Base-by-base conservation (phyloP, 495 filamentous ascomycete species). In the Peziza echinospora region DNA sequence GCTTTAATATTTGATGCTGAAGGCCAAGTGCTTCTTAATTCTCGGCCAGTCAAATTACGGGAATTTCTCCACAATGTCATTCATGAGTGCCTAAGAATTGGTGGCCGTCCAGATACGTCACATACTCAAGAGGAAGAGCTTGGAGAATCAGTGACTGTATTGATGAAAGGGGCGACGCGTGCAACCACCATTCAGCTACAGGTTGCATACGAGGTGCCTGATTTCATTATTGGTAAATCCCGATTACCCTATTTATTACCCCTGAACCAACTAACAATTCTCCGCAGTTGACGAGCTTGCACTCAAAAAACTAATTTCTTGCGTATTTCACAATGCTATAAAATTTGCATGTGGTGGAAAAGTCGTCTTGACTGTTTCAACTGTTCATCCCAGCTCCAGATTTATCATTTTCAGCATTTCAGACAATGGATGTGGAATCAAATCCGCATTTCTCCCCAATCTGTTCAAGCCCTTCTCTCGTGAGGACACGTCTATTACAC, bases 381-480 rank as follows among this genome's bases (percentile, higher is more conserved):
- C 50, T 26, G n/a, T 45, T 26, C 69, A 66, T 44, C 47, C 61
- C 44, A 68, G 65, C 47, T 59, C 52, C 49, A 67, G 72, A 49
- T 71, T 74, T 60, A 64, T 82, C 44, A 58, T 71, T 30, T 71
- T 82, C 55, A 70, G 60, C 37, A 68, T 86, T 28, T 61, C 64
- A 10, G 81, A 85, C 61, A 81, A 77, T 13, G 81, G 81, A 2
- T 70, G 76, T 43, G 81, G 81, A 4, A 86, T 86, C 43, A 73
- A 78, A 1, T 64, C 68, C 47, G 73, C 71, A 6, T 84, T 84
- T 56, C 53, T 80, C 46, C 75, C 76, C 0, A 72, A 71, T 39
- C 69, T 86, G 1, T 86, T 84, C 66, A 80, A 78, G 49, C 73
- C 81, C 0, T 84, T 83, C 57, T 71, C 78, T 26, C 70, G 76